These are phyloP conservation scores for Oryza glumipatula DNA, from an alignment of 176 grass and related monocot genomes.

Conservation along the genomic window DNA sequence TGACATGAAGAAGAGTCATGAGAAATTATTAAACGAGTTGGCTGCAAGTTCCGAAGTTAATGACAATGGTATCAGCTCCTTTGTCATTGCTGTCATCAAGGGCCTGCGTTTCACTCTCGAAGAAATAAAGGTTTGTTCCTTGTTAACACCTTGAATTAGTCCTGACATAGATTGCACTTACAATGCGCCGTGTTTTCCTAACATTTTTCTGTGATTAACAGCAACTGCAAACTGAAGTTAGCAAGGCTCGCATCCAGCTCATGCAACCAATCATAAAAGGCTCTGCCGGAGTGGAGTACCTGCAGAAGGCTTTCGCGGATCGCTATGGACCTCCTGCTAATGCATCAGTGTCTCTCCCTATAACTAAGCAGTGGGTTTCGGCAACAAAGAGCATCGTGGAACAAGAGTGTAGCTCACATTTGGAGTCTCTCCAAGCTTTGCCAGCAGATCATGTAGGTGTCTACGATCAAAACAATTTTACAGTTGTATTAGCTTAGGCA, in stretches of 20 bases:
- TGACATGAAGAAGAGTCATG: slow-evolving; percentile 68
- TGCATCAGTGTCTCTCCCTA: slow-evolving; percentile 56
- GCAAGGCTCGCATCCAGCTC: slow-evolving; percentile 74
- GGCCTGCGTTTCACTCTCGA: slow-evolving; percentile 86
- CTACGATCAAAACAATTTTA: not conserved
- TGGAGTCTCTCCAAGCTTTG: slow-evolving; percentile 49
- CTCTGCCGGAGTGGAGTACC: slow-evolving; percentile 80
- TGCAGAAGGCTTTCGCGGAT: slow-evolving; percentile 87
- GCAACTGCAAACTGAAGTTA: slow-evolving; percentile 82
- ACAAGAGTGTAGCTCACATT: slow-evolving; percentile 77
- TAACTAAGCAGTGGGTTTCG: slow-evolving; percentile 62
- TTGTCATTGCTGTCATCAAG: slow-evolving; percentile 71
- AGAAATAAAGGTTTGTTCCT: slow-evolving; percentile 74
- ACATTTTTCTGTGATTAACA: slow-evolving; percentile 45
- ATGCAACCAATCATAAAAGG: slow-evolving; percentile 82
- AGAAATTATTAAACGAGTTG: slow-evolving; percentile 71
- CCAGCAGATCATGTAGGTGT: slow-evolving; percentile 56
- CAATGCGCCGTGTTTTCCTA: not conserved
- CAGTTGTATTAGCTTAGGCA: not conserved
- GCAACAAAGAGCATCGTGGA: slow-evolving; percentile 38
- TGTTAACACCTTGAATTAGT: slow-evolving; percentile 22
- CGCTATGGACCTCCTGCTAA: slow-evolving; percentile 58
- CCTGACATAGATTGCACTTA: not conserved
- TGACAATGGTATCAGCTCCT: slow-evolving; percentile 57
- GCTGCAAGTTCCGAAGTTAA: slow-evolving; percentile 56